A percentile compares a stretch with the other conserved stretches of the same genome.
Evolutionary conservation across 1,284 basidiomycete species (phyloP).

Genomic region (Somion occarium): DNA sequence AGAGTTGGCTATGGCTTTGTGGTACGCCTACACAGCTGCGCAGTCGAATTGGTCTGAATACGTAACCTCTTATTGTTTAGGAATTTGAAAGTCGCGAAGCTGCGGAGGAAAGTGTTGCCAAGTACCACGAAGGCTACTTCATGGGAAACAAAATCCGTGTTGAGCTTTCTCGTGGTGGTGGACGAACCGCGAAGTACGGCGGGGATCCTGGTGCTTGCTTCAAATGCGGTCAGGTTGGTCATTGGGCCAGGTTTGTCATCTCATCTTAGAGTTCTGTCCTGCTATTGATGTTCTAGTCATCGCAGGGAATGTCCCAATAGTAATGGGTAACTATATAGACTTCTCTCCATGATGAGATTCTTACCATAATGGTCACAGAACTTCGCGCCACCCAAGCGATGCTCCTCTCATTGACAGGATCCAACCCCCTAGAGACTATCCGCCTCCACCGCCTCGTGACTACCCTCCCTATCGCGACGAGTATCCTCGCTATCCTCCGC

Average conservation of each 20-base stretch:
- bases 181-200: slow-evolving; percentile 69
- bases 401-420: slow-evolving; percentile 52
- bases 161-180: slow-evolving; percentile 77
- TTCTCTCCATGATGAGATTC: slow-evolving; percentile 2
- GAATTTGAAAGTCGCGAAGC: slow-evolving; percentile 78
- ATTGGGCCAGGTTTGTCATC: slow-evolving; percentile 73
- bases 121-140: slow-evolving; percentile 81
- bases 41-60: neutral
- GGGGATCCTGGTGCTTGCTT: slow-evolving; percentile 82
- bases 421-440: slow-evolving; percentile 42
- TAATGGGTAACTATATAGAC: slow-evolving; percentile 24
- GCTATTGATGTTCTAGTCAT: slow-evolving; percentile 9
- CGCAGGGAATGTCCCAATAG: slow-evolving; percentile 71
- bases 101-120: slow-evolving; percentile 78
- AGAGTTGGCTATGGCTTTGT: slow-evolving; percentile 84
- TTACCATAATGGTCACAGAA: slow-evolving; percentile 10
- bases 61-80: slow-evolving; percentile 31
- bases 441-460: slow-evolving; percentile 37
- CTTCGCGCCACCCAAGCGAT: slow-evolving; percentile 37
- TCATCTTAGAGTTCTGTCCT: slow-evolving; percentile 3
- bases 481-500: slow-evolving; percentile 38
- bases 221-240: slow-evolving; percentile 75
- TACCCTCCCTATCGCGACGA: slow-evolving; percentile 50
- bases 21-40: slow-evolving; percentile 39
- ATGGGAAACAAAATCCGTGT: slow-evolving; percentile 88